Base-by-base conservation (phyloP, 2,329 filamentous ascomycete genomes). In the Laburnicola sp. region DNA sequence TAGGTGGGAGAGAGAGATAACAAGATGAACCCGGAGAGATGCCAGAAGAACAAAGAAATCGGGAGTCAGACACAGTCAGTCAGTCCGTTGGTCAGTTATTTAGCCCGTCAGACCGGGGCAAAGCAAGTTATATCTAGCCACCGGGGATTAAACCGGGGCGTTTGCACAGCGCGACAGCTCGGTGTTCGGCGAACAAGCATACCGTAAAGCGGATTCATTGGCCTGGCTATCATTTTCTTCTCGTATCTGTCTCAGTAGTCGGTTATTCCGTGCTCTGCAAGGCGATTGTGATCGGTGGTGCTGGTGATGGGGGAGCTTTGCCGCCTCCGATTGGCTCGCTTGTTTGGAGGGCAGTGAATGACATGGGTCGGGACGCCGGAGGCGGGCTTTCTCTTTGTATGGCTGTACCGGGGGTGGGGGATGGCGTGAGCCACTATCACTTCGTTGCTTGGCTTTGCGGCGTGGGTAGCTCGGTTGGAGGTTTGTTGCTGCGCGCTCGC, bases 271-370 rank as follows among this genome's bases (percentile, higher is more conserved):
- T 30, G 28, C 28, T 10, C 28, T 30, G 28, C 28, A 22, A 34
- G n/a, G 22, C 21, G 4, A 22, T 30, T 16, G 26, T 41, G 28
- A n/a, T 34, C 9, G 30, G 9, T 6, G 30, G 9, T 16, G 27
- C 34, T 21, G 40, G 28, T 31, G 39, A 30, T 35, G 41, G 28
- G 16, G 43, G 43, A 45, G 42, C 43, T 45, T 27, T 38, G 11
- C 32, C 23, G 43, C 26, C 43, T 45, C 43, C 43, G 43, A 45
- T 45, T 45, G 43, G 43, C 16, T 45, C 43, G 43, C 43, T 45
- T 38, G 34, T 23, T 6, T 16, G 16, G 38, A 41, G 11, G 36
- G 9, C 25, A 35, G 23, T 25, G 23, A 10, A 28, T 23, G 36
- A 23, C 11, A 36, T 7, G 42, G 9, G 1, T 7, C 16, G 16